These are phyloP conservation scores for Naumovozyma castellii DNA, from an alignment of 805 yeast genomes.

Conservation along the genomic window DNA sequence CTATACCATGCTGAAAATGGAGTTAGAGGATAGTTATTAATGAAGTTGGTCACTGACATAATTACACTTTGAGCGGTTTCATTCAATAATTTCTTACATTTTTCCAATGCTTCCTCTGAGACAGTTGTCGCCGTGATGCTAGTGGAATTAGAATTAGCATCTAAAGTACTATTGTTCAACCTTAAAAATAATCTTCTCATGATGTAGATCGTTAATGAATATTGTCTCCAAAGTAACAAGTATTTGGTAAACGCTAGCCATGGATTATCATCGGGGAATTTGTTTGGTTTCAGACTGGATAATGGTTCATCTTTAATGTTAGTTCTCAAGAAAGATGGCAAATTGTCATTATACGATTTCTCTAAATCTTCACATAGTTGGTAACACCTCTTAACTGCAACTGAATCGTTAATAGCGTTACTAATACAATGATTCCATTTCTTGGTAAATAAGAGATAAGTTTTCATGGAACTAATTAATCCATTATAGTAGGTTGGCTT, in stretches of 20 bases:
- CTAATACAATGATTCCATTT: conserved; percentile 18
- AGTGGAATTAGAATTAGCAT: conserved; percentile 9
- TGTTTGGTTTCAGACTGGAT: conserved; percentile 37
- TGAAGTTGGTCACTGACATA: conserved; percentile 36
- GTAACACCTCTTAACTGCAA: conserved; percentile 28
- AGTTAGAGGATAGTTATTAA: conserved; percentile 30
- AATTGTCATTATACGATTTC: conserved; percentile 20
- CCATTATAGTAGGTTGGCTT: conserved; percentile 26
- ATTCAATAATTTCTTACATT: conserved; percentile 39
- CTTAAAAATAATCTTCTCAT: conserved; percentile 46
- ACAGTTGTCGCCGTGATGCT: neutral
- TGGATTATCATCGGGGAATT: conserved; percentile 41
- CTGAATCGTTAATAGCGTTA: neutral
- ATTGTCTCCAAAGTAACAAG: conserved; percentile 50
- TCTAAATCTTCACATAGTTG: conserved; percentile 36
- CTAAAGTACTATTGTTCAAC: conserved; percentile 36
- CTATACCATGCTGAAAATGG: conserved; percentile 54
- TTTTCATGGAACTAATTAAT: neutral
- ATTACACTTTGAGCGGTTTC: conserved; percentile 46
- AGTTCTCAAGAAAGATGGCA: neutral
- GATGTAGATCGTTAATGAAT: conserved; percentile 44
- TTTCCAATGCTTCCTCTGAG: conserved; percentile 23
- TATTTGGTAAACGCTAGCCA: conserved; percentile 49
- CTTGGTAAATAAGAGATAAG: neutral
- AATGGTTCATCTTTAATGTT: neutral